Conservation (phyloP, 306 rosid species). For the Vachellia collinsii region DNA sequence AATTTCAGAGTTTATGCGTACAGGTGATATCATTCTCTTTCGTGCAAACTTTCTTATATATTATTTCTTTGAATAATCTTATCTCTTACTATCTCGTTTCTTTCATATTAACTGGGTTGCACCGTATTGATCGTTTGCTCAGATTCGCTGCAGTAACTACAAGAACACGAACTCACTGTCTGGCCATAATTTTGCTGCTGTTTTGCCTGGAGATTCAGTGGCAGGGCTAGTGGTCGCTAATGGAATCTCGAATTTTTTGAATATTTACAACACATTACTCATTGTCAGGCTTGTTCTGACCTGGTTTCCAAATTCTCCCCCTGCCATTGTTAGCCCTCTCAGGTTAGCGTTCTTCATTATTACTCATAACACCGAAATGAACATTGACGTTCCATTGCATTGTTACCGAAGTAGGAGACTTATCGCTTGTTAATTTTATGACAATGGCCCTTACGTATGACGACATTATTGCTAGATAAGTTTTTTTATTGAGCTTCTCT, state of each 20-base stretch:
- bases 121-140: slow-evolving; percentile 34
- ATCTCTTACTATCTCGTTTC: neutral
- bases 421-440: neutral
- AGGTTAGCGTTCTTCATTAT: slow-evolving; percentile 50
- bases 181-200: slow-evolving; percentile 77
- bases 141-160: slow-evolving; percentile 59
- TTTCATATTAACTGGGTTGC: neutral
- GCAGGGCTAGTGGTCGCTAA: slow-evolving; percentile 86
- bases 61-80: neutral
- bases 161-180: slow-evolving; percentile 41
- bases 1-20: slow-evolving; percentile 52
- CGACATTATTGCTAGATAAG: neutral
- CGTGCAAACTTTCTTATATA: neutral
- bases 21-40: slow-evolving; percentile 50
- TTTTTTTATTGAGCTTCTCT: neutral
- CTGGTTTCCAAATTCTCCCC: slow-evolving; percentile 94
- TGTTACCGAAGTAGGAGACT: neutral
- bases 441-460: neutral
- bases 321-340: slow-evolving; percentile 85
- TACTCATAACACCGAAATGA: neutral
- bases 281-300: slow-evolving; percentile 91
- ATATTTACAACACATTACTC: slow-evolving; percentile 80
- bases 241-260: slow-evolving; percentile 82
- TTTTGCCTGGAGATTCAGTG: slow-evolving; percentile 88
- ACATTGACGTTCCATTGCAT: slow-evolving; percentile 3